Evolutionary conservation across 2,329 filamentous ascomycete species (phyloP).

Genomic region (Ramichloridium luteum): DNA sequence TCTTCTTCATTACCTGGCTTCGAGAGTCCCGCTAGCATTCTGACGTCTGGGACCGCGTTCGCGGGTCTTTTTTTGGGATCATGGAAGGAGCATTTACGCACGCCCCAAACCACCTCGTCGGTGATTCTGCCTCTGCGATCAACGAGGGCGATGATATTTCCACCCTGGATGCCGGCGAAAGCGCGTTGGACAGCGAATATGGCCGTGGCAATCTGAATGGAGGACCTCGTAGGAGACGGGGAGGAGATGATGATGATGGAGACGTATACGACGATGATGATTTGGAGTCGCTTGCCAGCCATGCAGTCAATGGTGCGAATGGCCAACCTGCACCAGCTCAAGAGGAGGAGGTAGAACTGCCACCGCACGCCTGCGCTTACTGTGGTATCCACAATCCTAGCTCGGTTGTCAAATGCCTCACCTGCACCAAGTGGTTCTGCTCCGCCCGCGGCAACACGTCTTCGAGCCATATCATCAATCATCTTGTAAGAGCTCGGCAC

Average conservation of each 20-base stretch:
- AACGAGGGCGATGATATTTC: constrained; percentile 64
- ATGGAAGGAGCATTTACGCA: constrained; percentile 88
- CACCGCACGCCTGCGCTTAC: constrained; percentile 90
- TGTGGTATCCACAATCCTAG: constrained; percentile 94
- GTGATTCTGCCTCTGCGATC: constrained; percentile 73
- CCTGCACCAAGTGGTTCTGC: constrained; percentile 98
- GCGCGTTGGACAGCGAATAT: constrained; percentile 56
- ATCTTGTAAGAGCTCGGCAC: constrained; percentile 90
- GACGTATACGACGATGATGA: constrained; percentile 65
- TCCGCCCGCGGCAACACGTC: constrained; percentile 93
- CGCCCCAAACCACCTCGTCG: constrained; percentile 74
- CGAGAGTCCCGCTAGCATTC: no score
- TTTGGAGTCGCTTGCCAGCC: constrained; percentile 62
- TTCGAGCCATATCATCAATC: constrained; percentile 96
- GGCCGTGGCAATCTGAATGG: constrained; percentile 47
- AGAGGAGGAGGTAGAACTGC: constrained; percentile 75
- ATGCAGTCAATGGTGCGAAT: constrained; percentile 63
- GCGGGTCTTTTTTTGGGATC: no score
- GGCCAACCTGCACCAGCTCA: constrained; percentile 47
- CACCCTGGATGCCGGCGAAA: constrained; percentile 50
- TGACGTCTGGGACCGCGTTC: no score
- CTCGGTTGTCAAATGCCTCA: constrained; percentile 90
- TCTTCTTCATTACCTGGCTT: no score
- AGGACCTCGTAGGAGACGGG: constrained; percentile 51
- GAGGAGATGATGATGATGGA: constrained; percentile 81